Percentiles rank a stretch among this genome's conserved stretches.
Conservation (phyloP, 192 early-diverging fungal genomes). For the Paraglomus occultum region DNA sequence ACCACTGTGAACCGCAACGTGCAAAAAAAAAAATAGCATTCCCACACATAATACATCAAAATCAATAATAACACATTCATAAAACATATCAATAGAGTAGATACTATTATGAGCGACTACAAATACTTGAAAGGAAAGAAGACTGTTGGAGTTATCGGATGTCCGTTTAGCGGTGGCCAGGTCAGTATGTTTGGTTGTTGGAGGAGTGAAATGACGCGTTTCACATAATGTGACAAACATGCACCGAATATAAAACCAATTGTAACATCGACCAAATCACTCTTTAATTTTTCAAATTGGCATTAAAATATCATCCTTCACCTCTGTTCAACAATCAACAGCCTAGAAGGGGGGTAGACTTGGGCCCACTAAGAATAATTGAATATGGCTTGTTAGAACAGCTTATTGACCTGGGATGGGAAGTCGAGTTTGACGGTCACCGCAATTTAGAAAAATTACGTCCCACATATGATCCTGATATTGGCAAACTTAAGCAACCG, state of each 20-base stretch:
- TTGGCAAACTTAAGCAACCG: slow-evolving; percentile 82
- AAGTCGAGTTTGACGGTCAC: slow-evolving; percentile 73
- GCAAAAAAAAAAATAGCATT: no score
- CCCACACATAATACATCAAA: no score
- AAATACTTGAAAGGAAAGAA: slow-evolving; percentile 60
- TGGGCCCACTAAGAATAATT: slow-evolving; percentile 79
- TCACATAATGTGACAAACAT: slow-evolving; percentile 10
- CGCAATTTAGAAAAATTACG: slow-evolving; percentile 65
- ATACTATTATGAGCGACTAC: slow-evolving; percentile 22
- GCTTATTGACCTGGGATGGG: slow-evolving; percentile 77
- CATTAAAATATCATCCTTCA: not conserved
- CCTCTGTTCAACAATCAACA: slow-evolving; percentile 28
- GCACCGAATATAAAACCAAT: no score
- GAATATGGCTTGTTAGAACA: slow-evolving; percentile 85
- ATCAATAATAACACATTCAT: no score
- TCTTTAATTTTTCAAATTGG: not conserved
- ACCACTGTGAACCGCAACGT: no score
- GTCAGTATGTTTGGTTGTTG: slow-evolving; percentile 17
- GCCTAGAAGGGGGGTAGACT: slow-evolving; percentile 87
- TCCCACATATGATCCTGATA: slow-evolving; percentile 67
- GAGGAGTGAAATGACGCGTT: not conserved
- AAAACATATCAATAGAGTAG: no score
- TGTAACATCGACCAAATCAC: slow-evolving; percentile 1
- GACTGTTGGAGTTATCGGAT: slow-evolving; percentile 71
- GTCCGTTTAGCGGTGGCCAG: slow-evolving; percentile 71